Evolutionary conservation across 169 alveolate species (phyloP).

Genomic region (Cryptosporidium sp.): DNA sequence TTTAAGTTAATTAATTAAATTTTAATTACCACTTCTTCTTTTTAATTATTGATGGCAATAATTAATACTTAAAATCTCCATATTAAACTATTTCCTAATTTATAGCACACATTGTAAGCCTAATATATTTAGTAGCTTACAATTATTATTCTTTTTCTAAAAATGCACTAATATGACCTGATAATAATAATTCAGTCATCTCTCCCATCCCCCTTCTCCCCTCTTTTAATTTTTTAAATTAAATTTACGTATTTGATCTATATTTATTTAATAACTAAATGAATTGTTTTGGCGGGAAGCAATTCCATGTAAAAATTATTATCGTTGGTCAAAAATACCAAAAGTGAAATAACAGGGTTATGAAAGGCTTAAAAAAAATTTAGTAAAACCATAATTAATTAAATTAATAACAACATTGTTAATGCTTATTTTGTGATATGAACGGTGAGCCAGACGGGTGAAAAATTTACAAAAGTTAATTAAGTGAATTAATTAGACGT

Average conservation of each 20-base stretch:
- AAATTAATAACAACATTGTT: neutral
- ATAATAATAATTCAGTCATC: neutral
- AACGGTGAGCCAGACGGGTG: slow-evolving; percentile 16
- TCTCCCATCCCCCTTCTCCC: neutral
- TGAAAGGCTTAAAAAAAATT: neutral
- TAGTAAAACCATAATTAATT: neutral
- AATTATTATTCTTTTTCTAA: too few relatives aligned
- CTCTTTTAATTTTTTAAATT: neutral
- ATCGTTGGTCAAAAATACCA: neutral
- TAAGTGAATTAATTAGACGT: neutral
- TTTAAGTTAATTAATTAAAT: too few relatives aligned
- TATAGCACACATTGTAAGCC: neutral
- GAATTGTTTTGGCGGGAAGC: neutral
- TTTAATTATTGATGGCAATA: neutral
- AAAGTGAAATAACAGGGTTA: neutral
- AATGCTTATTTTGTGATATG: neutral
- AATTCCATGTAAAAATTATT: neutral
- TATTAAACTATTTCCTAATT: too few relatives aligned
- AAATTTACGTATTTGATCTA: slow-evolving; percentile 1
- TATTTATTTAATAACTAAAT: neutral
- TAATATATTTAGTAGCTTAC: neutral
- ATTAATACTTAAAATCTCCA: too few relatives aligned
- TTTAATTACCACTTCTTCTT: too few relatives aligned
- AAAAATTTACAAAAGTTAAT: slow-evolving; percentile 9
- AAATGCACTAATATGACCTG: neutral